Conservation (phyloP, 2,329 filamentous ascomycete genomes). For the Ilyonectria mors-panacis region DNA sequence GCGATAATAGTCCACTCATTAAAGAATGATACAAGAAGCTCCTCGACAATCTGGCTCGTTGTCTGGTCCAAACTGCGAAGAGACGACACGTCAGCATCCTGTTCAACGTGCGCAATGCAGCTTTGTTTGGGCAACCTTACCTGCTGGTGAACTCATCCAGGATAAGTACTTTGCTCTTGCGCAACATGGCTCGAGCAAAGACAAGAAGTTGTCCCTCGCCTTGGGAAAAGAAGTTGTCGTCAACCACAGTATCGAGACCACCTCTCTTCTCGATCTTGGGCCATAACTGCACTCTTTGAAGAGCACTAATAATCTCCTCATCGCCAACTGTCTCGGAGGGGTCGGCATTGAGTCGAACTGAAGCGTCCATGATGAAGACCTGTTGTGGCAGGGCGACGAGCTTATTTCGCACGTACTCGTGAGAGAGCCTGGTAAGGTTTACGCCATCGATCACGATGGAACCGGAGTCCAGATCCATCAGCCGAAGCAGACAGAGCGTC, state of each 20-base stretch:
- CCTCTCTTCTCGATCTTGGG: slow-evolving; percentile 18
- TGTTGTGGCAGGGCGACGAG: slow-evolving; percentile 67
- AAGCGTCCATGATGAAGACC: slow-evolving; percentile 61
- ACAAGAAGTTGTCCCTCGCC: slow-evolving; percentile 44
- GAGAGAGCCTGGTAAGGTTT: slow-evolving; percentile 55
- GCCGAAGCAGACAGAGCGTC: slow-evolving; percentile 54
- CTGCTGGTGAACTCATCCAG: slow-evolving; percentile 56
- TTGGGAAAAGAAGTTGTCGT: slow-evolving; percentile 34
- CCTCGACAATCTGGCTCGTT: slow-evolving; percentile 56
- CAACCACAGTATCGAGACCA: slow-evolving; percentile 37
- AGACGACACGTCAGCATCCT: neutral
- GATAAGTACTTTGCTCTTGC: slow-evolving; percentile 51
- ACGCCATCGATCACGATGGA: slow-evolving; percentile 59
- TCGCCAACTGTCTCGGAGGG: slow-evolving; percentile 40
- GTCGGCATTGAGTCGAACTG: slow-evolving; percentile 58
- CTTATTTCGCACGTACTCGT: slow-evolving; percentile 57
- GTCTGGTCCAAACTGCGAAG: slow-evolving; percentile 53
- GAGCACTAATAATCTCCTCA: slow-evolving; percentile 29
- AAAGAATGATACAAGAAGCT: slow-evolving; percentile 54
- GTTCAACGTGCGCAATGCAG: too few species aligned
- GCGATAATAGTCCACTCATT: slow-evolving; percentile 65
- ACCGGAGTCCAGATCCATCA: slow-evolving; percentile 53
- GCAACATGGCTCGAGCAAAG: slow-evolving; percentile 47
- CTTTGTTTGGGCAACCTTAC: slow-evolving; percentile 8
- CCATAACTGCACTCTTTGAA: slow-evolving; percentile 39